Evolutionary conservation across 768 basidiomycete genomes (phyloP).

Genomic region (Rhodotorula babjevae): DNA sequence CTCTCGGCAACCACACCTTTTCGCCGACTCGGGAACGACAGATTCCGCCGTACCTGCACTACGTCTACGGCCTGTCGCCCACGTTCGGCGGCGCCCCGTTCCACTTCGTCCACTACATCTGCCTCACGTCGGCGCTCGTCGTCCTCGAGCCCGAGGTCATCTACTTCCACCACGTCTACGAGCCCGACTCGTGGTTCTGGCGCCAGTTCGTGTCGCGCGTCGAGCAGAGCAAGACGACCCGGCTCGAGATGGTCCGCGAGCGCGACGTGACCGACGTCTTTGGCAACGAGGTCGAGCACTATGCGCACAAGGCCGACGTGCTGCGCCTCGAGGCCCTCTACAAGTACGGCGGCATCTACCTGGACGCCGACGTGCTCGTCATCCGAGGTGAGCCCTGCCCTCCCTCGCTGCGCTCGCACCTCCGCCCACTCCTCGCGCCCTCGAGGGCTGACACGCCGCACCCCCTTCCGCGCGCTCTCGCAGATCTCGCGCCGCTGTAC

Average conservation of each 20-base stretch:
- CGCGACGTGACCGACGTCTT: slow-evolving; percentile 31
- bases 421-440: neutral
- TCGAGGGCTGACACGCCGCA: neutral
- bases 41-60: slow-evolving; percentile 38
- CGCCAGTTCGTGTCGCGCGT: slow-evolving; percentile 39
- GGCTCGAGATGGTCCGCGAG: slow-evolving; percentile 29
- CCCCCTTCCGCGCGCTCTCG: neutral
- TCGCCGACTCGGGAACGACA: slow-evolving; percentile 3
- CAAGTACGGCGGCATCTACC: slow-evolving; percentile 40
- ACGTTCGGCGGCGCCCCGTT: slow-evolving; percentile 39
- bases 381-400: slow-evolving; percentile 23
- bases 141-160: slow-evolving; percentile 44
- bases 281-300: slow-evolving; percentile 38
- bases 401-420: too few species aligned
- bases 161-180: slow-evolving; percentile 45
- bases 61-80: slow-evolving; percentile 45
- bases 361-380: slow-evolving; percentile 40
- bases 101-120: slow-evolving; percentile 43
- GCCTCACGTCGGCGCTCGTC: slow-evolving; percentile 45
- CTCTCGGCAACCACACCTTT: slow-evolving; percentile 1
- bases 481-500: slow-evolving; percentile 40
- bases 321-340: slow-evolving; percentile 38
- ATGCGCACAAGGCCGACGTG: slow-evolving; percentile 42
- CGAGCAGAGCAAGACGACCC: slow-evolving; percentile 14
- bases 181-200: slow-evolving; percentile 47